Base-by-base conservation (phyloP, 305 asterid species). In the Plantago lanceolata region DNA sequence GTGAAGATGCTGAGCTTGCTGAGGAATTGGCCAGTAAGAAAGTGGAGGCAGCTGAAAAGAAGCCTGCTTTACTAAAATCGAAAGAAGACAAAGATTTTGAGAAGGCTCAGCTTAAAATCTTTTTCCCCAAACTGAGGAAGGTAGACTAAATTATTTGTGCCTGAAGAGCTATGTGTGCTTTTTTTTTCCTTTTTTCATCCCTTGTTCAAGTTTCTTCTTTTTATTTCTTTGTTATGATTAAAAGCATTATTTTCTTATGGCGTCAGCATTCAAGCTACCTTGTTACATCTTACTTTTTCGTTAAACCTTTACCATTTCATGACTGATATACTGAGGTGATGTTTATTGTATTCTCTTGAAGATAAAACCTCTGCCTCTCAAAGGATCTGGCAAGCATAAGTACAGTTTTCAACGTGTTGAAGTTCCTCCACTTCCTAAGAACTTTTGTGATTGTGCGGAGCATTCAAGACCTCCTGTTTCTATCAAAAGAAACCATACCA, bases 371-470 rank as follows among this genome's bases (percentile, higher is more conserved):
- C 43, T 92, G 61, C 95, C 96, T 57, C 68, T 84, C 28, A 89
- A 81, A 71, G 98, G 98, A 66, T 68, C 91, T 0, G 96, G 98
- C 60, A 92, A 79, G 80, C 98, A 92, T 82, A 92, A 92, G 73
- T 92, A 92, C 82, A 92, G 96, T 74, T 92, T 92, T 75, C 98
- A 89, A 75, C 96, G 95, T 17, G 74, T 89, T 73, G 85, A 81
- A 64, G 78, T 80, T 77, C 96, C 95, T 63, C 69, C 87, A 17
- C 82, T 79, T 59, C 95, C 98, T 24, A 63, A 31, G 53, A 81
- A 89, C 75, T 84, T 92, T 64, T 89, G 96, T 70, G 96, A 85
- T 71, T 91, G 98, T 66, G 95, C 85, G 67, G 93, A 87, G 75
- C 98, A 92, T 77, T 82, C 67, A 75, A 79, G 58, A 52, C 76